Evolutionary conservation across 345 rosid genomes (phyloP).

Genomic region (Gossypium arboreum): DNA sequence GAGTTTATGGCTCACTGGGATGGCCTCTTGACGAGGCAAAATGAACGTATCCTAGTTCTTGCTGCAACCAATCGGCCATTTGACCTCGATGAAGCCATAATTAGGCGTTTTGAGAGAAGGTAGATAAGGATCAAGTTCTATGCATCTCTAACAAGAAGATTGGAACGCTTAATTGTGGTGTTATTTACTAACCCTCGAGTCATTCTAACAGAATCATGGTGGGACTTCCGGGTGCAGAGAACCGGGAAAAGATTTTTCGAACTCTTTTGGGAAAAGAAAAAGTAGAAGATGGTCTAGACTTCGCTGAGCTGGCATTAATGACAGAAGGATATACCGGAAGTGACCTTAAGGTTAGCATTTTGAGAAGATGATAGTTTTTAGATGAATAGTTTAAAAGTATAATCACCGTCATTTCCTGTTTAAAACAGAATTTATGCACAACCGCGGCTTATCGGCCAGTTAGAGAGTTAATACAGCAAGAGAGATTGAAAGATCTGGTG

Average conservation of each 20-base stretch:
- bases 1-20: slow-evolving; percentile 98
- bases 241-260: slow-evolving; percentile 77
- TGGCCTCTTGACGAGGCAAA: slow-evolving; percentile 68
- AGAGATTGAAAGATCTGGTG: slow-evolving; percentile 13
- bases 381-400: neutral
- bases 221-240: slow-evolving; percentile 75
- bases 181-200: slow-evolving; percentile 9
- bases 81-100: slow-evolving; percentile 93
- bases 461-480: slow-evolving; percentile 19
- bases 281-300: slow-evolving; percentile 57
- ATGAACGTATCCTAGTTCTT: slow-evolving; percentile 84
- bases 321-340: slow-evolving; percentile 96
- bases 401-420: neutral
- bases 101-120: slow-evolving; percentile 94
- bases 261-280: slow-evolving; percentile 79
- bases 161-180: neutral
- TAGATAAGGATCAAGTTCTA: slow-evolving; percentile 9
- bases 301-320: slow-evolving; percentile 72
- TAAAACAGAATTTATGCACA: slow-evolving; percentile 19
- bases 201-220: slow-evolving; percentile 71
- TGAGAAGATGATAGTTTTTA: neutral
- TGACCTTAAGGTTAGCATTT: slow-evolving; percentile 83
- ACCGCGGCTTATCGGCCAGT: slow-evolving; percentile 17
- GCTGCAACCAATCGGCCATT: slow-evolving; percentile 97
- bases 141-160: neutral